phyloP scores from a whole-genome alignment of 2,329 filamentous ascomycete species.

The Fusarium nygamai region DNA sequence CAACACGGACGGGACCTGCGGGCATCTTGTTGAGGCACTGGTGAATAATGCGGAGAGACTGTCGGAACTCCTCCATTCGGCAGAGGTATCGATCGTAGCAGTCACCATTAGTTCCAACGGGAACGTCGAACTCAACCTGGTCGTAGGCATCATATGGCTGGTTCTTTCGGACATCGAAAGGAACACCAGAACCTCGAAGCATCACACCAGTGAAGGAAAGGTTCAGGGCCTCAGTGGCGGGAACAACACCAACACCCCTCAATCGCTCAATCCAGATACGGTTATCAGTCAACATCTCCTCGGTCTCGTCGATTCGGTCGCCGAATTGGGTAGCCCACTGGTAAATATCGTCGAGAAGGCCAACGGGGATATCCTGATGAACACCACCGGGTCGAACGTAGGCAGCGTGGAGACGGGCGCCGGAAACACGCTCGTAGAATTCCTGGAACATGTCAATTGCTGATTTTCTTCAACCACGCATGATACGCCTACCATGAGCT shows the following conservation, averaged over 20 bases:
- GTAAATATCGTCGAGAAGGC: constrained; percentile 97
- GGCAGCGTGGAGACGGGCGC: constrained; percentile 94
- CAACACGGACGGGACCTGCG: constrained; percentile 88
- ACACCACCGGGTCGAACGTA: constrained; percentile 98
- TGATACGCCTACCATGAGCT: constrained; percentile 84
- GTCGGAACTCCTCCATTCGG: constrained; percentile 99
- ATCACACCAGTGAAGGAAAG: constrained; percentile 97
- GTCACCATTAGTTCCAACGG: constrained; percentile 95
- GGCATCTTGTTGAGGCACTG: constrained; percentile 99
- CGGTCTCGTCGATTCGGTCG: constrained; percentile 97
- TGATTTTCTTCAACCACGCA: not conserved
- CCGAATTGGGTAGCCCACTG: constrained; percentile 99
- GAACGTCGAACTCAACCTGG: constrained; percentile 97
- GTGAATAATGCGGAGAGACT: constrained; percentile 97
- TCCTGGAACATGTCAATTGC: constrained; percentile 67
- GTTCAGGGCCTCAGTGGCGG: constrained; percentile 93
- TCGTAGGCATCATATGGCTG: constrained; percentile 98
- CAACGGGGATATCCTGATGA: constrained; percentile 91
- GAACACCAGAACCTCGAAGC: constrained; percentile 95
- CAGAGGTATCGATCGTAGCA: constrained; percentile 99
- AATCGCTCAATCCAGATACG: constrained; percentile 98
- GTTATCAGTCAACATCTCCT: constrained; percentile 98
- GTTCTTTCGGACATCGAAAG: constrained; percentile 96
- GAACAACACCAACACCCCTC: constrained; percentile 89
- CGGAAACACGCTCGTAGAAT: constrained; percentile 99